These are phyloP conservation scores for Medicago truncatula DNA, from an alignment of 306 rosid genomes.

Conservation along the genomic window MtrunA17r5.0-ANR NC_053042.1:16350501-16351000, in stretches of 20 bases:
- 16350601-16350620: conserved; percentile 35
- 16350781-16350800: conserved; percentile 22
- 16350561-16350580: conserved; percentile 9
- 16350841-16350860: background rate
- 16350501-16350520: conserved; percentile 47
- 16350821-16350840: conserved; percentile 12
- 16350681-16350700: conserved; percentile 93
- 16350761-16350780: conserved; percentile 37
- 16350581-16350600: conserved; percentile 26
- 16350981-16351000: conserved; percentile 5
- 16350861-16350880: conserved; percentile 17
- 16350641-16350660: conserved; percentile 72
- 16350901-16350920: conserved; percentile 7
- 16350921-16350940: background rate
- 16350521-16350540: conserved; percentile 41
- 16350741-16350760: conserved; percentile 77
- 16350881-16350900: conserved; percentile 23
- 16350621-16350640: conserved; percentile 75
- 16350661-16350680: conserved; percentile 76
- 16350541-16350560: conserved; percentile 55
- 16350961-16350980: conserved; percentile 18
- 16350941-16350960: conserved; percentile 21
- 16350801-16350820: conserved; percentile 16
- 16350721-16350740: conserved; percentile 95
- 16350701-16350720: conserved; percentile 88